phyloP scores from a whole-genome alignment of 306 rosid species.

The Trichosanthes truncata region DNA sequence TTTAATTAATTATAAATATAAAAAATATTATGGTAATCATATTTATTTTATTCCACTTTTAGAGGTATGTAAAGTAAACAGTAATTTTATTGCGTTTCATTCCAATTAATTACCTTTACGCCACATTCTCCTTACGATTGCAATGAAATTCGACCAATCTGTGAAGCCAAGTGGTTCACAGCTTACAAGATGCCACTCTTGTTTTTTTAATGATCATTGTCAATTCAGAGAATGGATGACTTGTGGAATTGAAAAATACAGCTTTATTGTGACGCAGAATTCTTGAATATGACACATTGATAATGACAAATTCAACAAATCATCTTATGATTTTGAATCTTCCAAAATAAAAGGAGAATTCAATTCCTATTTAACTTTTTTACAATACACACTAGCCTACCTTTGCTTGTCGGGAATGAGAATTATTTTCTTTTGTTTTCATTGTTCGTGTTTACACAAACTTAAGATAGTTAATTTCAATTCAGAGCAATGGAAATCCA shows the following conservation, averaged over 20 bases:
- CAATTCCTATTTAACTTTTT: background rate
- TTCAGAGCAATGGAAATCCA: too few species aligned
- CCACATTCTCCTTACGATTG: too few species aligned
- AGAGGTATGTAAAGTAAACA: too few species aligned
- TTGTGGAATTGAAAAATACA: background rate
- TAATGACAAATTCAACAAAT: background rate
- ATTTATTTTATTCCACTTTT: too few species aligned
- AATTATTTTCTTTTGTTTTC: background rate
- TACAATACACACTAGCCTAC: background rate
- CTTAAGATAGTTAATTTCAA: too few species aligned
- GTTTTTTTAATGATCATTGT: background rate
- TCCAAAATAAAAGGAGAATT: background rate
- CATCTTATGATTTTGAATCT: background rate
- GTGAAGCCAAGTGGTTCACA: background rate
- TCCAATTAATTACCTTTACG: too few species aligned
- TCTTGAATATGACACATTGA: background rate
- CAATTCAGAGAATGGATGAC: background rate
- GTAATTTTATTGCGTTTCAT: too few species aligned
- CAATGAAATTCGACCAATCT: too few species aligned
- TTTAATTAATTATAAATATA: too few species aligned
- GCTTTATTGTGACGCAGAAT: conserved; percentile 4
- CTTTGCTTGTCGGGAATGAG: background rate
- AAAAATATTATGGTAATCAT: too few species aligned
- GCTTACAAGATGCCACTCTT: background rate
- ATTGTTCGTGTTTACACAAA: background rate